phyloP scores from a whole-genome alignment of 78 protist species.

The Tieghemostelium lacteum region DNA sequence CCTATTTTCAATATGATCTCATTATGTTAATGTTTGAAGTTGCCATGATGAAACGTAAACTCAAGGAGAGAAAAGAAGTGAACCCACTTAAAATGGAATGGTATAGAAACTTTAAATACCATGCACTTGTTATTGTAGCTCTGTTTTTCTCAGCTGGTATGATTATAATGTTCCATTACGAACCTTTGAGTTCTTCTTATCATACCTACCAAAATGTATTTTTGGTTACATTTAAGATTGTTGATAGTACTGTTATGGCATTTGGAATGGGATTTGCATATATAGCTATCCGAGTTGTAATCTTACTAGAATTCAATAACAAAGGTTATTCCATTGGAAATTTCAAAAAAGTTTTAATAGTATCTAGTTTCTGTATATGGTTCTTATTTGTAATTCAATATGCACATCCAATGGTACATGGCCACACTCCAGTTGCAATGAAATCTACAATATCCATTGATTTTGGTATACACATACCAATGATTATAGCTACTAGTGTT shows the following conservation, averaged over 20 bases:
- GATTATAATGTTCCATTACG: slow-evolving; percentile 8
- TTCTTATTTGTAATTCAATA: slow-evolving; percentile 27
- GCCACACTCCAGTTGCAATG: slow-evolving; percentile 13
- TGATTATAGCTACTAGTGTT: slow-evolving; percentile 37
- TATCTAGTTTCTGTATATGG: slow-evolving; percentile 48
- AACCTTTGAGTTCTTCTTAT: not conserved
- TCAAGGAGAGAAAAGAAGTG: slow-evolving; percentile 11
- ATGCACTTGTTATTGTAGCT: not conserved
- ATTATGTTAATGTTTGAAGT: slow-evolving; percentile 63
- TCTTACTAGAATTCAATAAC: slow-evolving; percentile 9
- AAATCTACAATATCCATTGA: slow-evolving; percentile 10
- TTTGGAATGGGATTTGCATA: slow-evolving; percentile 43
- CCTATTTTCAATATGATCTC: slow-evolving; percentile 59
- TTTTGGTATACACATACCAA: slow-evolving; percentile 50
- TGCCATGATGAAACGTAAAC: slow-evolving; percentile 56
- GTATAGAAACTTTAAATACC: slow-evolving; percentile 11
- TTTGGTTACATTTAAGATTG: slow-evolving; percentile 55
- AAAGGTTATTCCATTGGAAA: too few relatives aligned
- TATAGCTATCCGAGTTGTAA: slow-evolving; percentile 23
- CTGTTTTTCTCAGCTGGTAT: slow-evolving; percentile 7
- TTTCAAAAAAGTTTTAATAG: slow-evolving; percentile 34
- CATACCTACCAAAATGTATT: slow-evolving; percentile 30
- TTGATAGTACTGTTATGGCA: slow-evolving; percentile 3
- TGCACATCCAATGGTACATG: slow-evolving; percentile 49
- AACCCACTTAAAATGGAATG: slow-evolving; percentile 19